These are phyloP conservation scores for Fusarium sp. DNA, from an alignment of 2,329 filamentous ascomycete genomes.

Conservation along the genomic window DNA sequence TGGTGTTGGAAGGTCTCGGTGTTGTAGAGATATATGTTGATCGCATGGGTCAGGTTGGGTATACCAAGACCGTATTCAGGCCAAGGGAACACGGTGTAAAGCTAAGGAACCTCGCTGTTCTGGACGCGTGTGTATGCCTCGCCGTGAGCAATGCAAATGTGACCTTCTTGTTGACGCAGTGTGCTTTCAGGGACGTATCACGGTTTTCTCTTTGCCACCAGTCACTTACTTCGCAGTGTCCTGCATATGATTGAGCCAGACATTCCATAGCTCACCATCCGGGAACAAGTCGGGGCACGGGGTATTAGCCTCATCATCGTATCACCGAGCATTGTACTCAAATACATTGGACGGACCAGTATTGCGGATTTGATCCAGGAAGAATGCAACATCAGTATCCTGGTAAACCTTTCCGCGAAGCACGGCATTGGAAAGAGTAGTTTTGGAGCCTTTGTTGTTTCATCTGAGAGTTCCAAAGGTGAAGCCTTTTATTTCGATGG, in stretches of 20 bases:
- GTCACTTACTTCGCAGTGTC: conserved; percentile 14
- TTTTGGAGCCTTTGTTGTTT: conserved; percentile 5
- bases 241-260: conserved; percentile 19
- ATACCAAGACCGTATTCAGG: conserved; percentile 11
- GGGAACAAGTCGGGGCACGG: conserved; percentile 5
- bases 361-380: conserved; percentile 9
- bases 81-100: conserved; percentile 11
- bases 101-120: conserved; percentile 13
- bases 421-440: conserved; percentile 1
- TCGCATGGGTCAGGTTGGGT: conserved; percentile 11
- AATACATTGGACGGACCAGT: conserved; percentile 7
- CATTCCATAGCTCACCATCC: conserved; percentile 9
- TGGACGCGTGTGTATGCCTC: conserved; percentile 21
- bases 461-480: conserved; percentile 10
- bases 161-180: conserved; percentile 9
- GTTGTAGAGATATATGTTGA: conserved; percentile 13
- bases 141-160: conserved; percentile 6
- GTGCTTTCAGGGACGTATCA: background rate
- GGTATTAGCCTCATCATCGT: conserved; percentile 17
- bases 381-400: conserved; percentile 3
- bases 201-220: background rate
- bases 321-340: conserved; percentile 20
- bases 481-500: conserved; percentile 4
- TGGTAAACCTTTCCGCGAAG: conserved; percentile 4
- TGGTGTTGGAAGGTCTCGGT: conserved; percentile 2